Base-by-base conservation (phyloP, 805 yeast species). In the Ogataea kodamae region DNA sequence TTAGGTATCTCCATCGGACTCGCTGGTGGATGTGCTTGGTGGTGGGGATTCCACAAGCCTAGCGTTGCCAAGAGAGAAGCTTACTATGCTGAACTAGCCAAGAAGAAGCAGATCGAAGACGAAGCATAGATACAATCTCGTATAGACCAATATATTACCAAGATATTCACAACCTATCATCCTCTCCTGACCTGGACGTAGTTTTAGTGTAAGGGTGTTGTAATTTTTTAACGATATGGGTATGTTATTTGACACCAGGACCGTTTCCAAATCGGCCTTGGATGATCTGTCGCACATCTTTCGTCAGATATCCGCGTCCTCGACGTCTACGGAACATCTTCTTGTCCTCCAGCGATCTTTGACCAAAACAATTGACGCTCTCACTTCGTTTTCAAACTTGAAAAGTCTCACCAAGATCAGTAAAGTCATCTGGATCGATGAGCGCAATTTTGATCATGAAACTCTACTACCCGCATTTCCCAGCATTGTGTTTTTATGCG, bases 1-100 rank as follows among this genome's bases (percentile, higher is more conserved):
- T 23, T 11, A 52, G 60, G 59, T 35, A 15, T 39, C 31, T 33
- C 55, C 9, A 28, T 61, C 18, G 67, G 67, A 41, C 39, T 52
- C 23, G 74, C 61, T 23, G 73, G 78, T 55, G 88, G 81, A 42
- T 67, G 72, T 46, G 74, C 71, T 65, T 88, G 90, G 92, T 82
- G 95, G 86, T 77, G 78, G 74, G 84, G 76, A 18, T 70, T 65
- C 76, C 97, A 89, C 81, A 79, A 74, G 70, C 74, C 78, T 22
- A 50, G 70, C 42, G 82, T 85, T 38, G 72, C 71, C 48, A 72
- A 67, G 55, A 84, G 96, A 75, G 97, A 89, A 63, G 78, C 75
- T 39, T 87, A 77, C 76, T 89, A 89, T 67, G 77, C 81, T 44
- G 70, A 78, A 52, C 67, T 83, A 61, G 90, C 88, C 50, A 78